Conservation (phyloP, 441 rosid species). For the Mallotus japonicus region DNA sequence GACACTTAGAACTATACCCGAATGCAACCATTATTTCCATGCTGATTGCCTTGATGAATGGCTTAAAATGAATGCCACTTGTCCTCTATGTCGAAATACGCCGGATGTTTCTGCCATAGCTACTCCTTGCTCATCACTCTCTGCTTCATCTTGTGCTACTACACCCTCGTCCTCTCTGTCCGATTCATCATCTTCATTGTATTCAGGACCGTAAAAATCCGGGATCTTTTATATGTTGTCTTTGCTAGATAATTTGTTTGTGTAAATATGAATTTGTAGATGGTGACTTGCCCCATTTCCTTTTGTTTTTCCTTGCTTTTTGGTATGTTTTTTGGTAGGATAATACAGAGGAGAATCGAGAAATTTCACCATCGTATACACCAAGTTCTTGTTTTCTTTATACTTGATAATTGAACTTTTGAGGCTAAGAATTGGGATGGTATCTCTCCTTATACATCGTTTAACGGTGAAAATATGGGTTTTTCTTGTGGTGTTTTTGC, state of each 20-base stretch:
- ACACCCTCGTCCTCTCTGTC: conserved; percentile 30
- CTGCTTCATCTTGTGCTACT: conserved; percentile 25
- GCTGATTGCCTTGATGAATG: conserved; percentile 69
- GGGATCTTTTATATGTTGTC: not conserved
- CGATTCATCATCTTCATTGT: conserved; percentile 21
- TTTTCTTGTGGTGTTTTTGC: too few relatives aligned
- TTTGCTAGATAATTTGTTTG: not conserved
- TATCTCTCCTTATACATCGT: too few relatives aligned
- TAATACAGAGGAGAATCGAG: not conserved
- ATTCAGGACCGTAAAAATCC: not conserved
- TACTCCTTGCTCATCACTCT: conserved; percentile 29
- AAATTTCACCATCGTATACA: not conserved
- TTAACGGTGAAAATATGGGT: too few relatives aligned
- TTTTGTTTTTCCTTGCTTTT: not conserved
- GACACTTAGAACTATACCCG: conserved; percentile 67
- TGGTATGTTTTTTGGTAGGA: too few relatives aligned
- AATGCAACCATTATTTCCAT: conserved; percentile 76
- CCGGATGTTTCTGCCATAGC: conserved; percentile 30
- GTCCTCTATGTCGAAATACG: conserved; percentile 75
- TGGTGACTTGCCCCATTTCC: not conserved
- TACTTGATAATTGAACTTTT: too few relatives aligned
- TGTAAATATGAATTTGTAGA: not conserved
- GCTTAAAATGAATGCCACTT: conserved; percentile 63
- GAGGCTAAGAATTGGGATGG: too few relatives aligned
- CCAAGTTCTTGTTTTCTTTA: not conserved